phyloP scores from a whole-genome alignment of 2,329 filamentous ascomycete genomes.

The Fusarium compactum region DNA sequence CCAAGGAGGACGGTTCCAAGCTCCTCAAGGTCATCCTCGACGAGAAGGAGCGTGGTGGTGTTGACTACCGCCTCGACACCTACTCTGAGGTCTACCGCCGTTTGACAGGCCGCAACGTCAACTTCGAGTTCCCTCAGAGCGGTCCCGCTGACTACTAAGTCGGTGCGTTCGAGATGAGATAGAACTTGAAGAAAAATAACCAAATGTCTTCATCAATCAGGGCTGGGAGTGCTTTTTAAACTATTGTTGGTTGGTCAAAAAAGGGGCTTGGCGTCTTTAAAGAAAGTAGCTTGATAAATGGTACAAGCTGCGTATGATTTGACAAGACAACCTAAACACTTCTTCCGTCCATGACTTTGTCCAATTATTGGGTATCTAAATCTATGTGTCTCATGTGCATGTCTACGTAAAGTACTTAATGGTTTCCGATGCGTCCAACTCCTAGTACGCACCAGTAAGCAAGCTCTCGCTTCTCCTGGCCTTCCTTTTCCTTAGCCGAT shows the following conservation, averaged over 20 bases:
- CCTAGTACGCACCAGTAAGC: constrained; percentile 97
- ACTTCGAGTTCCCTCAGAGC: constrained; percentile 98
- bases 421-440: constrained; percentile 79
- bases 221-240: constrained; percentile 51
- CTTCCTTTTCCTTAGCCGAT: constrained; percentile 67
- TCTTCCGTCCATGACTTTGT: constrained; percentile 46
- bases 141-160: constrained; percentile 83
- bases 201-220: constrained; percentile 30
- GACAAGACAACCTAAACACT: constrained; percentile 51
- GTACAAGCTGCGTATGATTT: constrained; percentile 60
- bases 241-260: constrained; percentile 56
- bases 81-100: constrained; percentile 99
- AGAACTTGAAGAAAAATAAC: constrained; percentile 20
- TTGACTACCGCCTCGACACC: constrained; percentile 99
- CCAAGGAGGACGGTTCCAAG: constrained; percentile 99
- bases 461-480: constrained; percentile 84
- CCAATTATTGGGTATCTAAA: constrained; percentile 58
- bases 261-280: constrained; percentile 64
- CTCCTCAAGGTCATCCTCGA: constrained; percentile 98
- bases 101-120: constrained; percentile 94
- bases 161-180: constrained; percentile 34
- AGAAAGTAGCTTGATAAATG: constrained; percentile 63
- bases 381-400: constrained; percentile 40
- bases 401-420: constrained; percentile 44
- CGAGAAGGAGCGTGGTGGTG: constrained; percentile 99